Percentiles rank a stretch among this genome's conserved stretches.
Evolutionary conservation across 179 eudicot species (phyloP).

Genomic region (Heliamphora pulchella): DNA sequence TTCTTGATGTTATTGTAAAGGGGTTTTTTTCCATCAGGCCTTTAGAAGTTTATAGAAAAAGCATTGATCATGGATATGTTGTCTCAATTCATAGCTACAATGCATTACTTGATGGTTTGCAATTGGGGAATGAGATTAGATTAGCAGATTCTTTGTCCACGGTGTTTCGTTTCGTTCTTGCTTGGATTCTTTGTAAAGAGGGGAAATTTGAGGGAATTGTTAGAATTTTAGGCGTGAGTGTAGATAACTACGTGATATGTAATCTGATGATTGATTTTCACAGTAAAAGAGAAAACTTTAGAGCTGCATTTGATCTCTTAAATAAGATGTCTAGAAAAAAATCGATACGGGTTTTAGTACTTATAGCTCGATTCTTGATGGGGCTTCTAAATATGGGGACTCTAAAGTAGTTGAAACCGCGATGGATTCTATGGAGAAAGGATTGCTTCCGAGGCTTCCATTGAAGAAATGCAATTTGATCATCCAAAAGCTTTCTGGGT

Average conservation of each 20-base stretch:
- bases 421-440: slow-evolving; percentile 32
- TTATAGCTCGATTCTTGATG: slow-evolving; percentile 71
- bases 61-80: slow-evolving; percentile 27
- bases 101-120: slow-evolving; percentile 45
- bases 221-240: slow-evolving; percentile 48
- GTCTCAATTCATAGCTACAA: slow-evolving; percentile 46
- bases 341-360: slow-evolving; percentile 50
- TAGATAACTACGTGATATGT: slow-evolving; percentile 34
- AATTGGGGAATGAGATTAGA: slow-evolving; percentile 33
- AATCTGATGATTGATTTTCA: slow-evolving; percentile 49
- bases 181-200: slow-evolving; percentile 44
- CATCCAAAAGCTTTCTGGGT: slow-evolving; percentile 53
- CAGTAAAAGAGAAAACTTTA: slow-evolving; percentile 53
- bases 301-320: slow-evolving; percentile 44
- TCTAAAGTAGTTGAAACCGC: slow-evolving; percentile 30
- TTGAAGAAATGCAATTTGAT: slow-evolving; percentile 38
- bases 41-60: slow-evolving; percentile 43
- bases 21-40: slow-evolving; percentile 39
- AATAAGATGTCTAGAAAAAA: slow-evolving; percentile 38
- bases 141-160: slow-evolving; percentile 53
- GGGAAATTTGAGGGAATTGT: slow-evolving; percentile 50
- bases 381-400: slow-evolving; percentile 54
- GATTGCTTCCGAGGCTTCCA: slow-evolving; percentile 28
- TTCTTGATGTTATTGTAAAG: slow-evolving; percentile 49
- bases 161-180: slow-evolving; percentile 41